Percentiles rank a stretch among this genome's conserved stretches.
Conservation (phyloP, 148 eudicot species). For the Pharnaceum exiguum region DNA sequence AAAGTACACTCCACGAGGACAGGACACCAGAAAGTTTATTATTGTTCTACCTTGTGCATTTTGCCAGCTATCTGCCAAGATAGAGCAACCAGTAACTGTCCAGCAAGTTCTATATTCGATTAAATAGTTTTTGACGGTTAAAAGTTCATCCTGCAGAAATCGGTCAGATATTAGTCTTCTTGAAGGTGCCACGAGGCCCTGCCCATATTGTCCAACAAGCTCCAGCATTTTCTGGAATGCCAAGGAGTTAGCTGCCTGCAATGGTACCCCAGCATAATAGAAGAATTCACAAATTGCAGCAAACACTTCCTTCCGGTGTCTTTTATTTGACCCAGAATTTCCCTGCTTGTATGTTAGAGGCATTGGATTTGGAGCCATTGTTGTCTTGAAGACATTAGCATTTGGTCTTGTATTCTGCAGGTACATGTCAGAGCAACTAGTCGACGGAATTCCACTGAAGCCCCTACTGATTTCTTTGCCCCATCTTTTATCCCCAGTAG, state of each 20-base stretch:
- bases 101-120: conserved; percentile 79
- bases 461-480: conserved; percentile 44
- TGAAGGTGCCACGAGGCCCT: conserved; percentile 63
- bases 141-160: conserved; percentile 69
- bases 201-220: conserved; percentile 82
- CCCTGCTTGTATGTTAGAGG: conserved; percentile 38
- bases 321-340: conserved; percentile 35
- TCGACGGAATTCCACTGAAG: conserved; percentile 39
- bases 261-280: conserved; percentile 79
- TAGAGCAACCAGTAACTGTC: conserved; percentile 89
- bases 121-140: conserved; percentile 53
- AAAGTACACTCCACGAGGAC: conserved; percentile 91
- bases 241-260: conserved; percentile 64
- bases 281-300: conserved; percentile 88
- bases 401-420: conserved; percentile 48
- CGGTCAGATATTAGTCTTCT: conserved; percentile 62
- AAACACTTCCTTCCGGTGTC: conserved; percentile 62
- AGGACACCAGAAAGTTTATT: conserved; percentile 73
- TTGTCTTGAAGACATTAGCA: conserved; percentile 33
- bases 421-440: conserved; percentile 49
- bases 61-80: conserved; percentile 92
- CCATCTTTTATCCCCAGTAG: conserved; percentile 40
- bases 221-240: conserved; percentile 88
- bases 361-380: conserved; percentile 40
- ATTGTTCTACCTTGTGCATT: conserved; percentile 57